Percentiles rank a stretch among this genome's conserved stretches.
Conservation (phyloP, 768 basidiomycete species). For the Lactarius pseudohatsudake region DNA sequence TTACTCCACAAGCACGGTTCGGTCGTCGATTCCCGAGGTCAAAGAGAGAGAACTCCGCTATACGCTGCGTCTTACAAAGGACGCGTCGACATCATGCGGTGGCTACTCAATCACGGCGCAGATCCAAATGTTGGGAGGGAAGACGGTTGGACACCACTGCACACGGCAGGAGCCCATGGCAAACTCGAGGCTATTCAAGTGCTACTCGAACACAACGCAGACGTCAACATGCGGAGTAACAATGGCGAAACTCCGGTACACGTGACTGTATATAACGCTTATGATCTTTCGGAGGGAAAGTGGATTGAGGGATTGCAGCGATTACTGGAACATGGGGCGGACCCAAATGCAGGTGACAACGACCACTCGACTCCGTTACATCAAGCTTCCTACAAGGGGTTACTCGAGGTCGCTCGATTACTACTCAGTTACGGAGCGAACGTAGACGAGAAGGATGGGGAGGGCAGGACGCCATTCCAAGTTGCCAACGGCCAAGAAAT, state of each 20-base stretch:
- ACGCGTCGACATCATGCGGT: not conserved
- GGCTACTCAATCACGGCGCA: not conserved
- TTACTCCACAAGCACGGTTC: not conserved
- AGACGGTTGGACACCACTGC: not conserved
- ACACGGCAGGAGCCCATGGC: too few species aligned
- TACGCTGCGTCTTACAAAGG: accelerated
- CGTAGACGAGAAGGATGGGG: not conserved
- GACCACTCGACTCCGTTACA: not conserved
- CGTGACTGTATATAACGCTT: too few species aligned
- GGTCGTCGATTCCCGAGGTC: not conserved
- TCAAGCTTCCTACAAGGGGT: not conserved
- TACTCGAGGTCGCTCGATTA: not conserved
- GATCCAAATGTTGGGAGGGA: not conserved
- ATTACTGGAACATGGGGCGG: not conserved
- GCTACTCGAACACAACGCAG: not conserved
- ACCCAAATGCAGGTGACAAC: not conserved
- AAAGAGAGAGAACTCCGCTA: not conserved
- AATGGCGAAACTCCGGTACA: too few species aligned
- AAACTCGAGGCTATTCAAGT: not conserved
- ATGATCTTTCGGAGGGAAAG: too few species aligned
- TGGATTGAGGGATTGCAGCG: too few species aligned
- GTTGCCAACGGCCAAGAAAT: too few species aligned
- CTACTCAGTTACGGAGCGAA: not conserved
- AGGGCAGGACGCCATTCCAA: not conserved
- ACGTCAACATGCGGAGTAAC: not conserved